phyloP scores from a whole-genome alignment of 345 rosid genomes.

The Balakata baccata region DNA sequence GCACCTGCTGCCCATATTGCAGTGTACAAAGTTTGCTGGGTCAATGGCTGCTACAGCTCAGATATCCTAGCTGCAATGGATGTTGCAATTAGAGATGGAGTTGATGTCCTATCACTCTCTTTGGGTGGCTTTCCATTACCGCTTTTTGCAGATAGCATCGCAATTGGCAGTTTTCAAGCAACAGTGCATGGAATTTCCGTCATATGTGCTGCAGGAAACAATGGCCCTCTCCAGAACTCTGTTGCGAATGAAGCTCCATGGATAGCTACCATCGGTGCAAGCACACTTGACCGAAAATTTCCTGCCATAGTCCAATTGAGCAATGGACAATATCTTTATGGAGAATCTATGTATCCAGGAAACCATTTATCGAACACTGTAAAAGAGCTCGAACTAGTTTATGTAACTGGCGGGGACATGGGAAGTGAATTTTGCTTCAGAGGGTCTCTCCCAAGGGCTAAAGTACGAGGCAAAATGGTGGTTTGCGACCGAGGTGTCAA shows the following conservation, averaged over 20 bases:
- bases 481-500: slow-evolving; percentile 84
- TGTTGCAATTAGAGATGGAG: slow-evolving; percentile 69
- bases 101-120: slow-evolving; percentile 83
- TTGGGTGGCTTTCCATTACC: slow-evolving; percentile 86
- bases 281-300: slow-evolving; percentile 78
- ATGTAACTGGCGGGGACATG: slow-evolving; percentile 48
- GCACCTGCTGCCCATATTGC: slow-evolving; percentile 88
- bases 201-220: slow-evolving; percentile 87
- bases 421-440: slow-evolving; percentile 73
- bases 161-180: slow-evolving; percentile 87
- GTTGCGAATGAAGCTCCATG: slow-evolving; percentile 93
- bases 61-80: slow-evolving; percentile 89
- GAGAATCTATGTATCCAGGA: slow-evolving; percentile 78
- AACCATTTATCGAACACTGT: slow-evolving; percentile 33
- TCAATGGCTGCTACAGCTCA: slow-evolving; percentile 78
- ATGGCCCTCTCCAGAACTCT: slow-evolving; percentile 70
- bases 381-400: slow-evolving; percentile 61
- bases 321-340: slow-evolving; percentile 55
- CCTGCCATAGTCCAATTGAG: slow-evolving; percentile 68
- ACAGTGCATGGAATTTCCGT: slow-evolving; percentile 78
- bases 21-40: slow-evolving; percentile 85
- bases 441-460: slow-evolving; percentile 69
- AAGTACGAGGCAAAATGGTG: slow-evolving; percentile 72
- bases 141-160: slow-evolving; percentile 72
- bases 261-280: slow-evolving; percentile 83